Evolutionary conservation across 768 basidiomycete species (phyloP).

Genomic region (Collybia sordida): DNA sequence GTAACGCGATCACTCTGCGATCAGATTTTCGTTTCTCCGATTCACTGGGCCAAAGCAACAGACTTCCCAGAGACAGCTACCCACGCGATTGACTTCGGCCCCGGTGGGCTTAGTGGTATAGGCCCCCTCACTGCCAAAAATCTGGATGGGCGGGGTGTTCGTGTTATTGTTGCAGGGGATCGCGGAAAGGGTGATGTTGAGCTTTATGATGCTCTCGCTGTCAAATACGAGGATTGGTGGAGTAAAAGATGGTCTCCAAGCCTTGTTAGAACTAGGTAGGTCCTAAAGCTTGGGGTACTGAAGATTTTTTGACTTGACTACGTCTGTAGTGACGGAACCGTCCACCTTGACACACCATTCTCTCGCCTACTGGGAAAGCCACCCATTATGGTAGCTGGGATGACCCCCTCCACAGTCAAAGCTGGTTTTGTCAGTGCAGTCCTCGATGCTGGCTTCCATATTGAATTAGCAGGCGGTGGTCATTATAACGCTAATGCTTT

Average conservation of each 20-base stretch:
- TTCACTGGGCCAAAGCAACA: slow-evolving; percentile 92
- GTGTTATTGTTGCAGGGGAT: slow-evolving; percentile 89
- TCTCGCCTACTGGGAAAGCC: slow-evolving; percentile 95
- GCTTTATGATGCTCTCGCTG: slow-evolving; percentile 63
- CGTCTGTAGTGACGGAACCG: slow-evolving; percentile 74
- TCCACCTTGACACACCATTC: slow-evolving; percentile 95
- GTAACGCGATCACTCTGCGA: slow-evolving; percentile 88
- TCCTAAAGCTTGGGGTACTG: slow-evolving; percentile 9
- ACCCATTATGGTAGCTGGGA: slow-evolving; percentile 99
- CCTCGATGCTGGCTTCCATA: slow-evolving; percentile 90
- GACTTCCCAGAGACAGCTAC: slow-evolving; percentile 89
- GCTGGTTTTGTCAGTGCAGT: slow-evolving; percentile 93
- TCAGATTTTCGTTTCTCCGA: slow-evolving; percentile 88
- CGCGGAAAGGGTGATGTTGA: slow-evolving; percentile 87
- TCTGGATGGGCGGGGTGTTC: slow-evolving; percentile 90
- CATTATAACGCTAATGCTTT: slow-evolving; percentile 93
- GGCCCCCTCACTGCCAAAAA: slow-evolving; percentile 89
- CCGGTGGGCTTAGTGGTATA: slow-evolving; percentile 91
- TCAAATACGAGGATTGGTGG: slow-evolving; percentile 89
- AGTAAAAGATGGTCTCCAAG: slow-evolving; percentile 82
- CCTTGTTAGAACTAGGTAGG: slow-evolving; percentile 87
- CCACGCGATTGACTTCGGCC: slow-evolving; percentile 95
- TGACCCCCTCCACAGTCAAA: slow-evolving; percentile 98
- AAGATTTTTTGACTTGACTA: slow-evolving; percentile 9
- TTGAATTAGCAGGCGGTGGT: slow-evolving; percentile 96